These are phyloP conservation scores for Clathrus columnatus DNA, from an alignment of 768 basidiomycete species.

Conservation along the genomic window DNA sequence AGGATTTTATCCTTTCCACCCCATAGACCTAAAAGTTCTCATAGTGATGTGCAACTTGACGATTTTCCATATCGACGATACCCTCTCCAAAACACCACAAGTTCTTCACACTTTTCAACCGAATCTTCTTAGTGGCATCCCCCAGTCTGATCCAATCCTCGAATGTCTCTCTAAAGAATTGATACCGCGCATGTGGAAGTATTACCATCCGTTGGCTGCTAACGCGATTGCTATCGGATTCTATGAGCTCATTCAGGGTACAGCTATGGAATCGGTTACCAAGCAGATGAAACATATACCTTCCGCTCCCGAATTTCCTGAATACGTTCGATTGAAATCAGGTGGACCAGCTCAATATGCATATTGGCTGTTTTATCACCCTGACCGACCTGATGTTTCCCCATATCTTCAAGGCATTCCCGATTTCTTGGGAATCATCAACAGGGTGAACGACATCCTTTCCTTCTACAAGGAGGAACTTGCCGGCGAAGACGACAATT, in stretches of 20 bases:
- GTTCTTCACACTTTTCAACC: neutral
- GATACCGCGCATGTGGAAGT: neutral
- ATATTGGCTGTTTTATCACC: neutral
- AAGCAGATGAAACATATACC: neutral
- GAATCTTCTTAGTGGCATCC: neutral
- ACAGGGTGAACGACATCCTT: neutral
- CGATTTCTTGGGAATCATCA: neutral
- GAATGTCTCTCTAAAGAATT: neutral
- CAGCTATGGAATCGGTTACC: neutral
- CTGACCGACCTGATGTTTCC: neutral
- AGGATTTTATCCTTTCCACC: neutral
- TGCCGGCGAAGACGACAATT: neutral
- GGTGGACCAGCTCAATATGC: neutral
- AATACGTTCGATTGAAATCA: neutral
- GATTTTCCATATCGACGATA: neutral
- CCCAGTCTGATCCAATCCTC: neutral
- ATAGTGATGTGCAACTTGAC: neutral
- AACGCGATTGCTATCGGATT: neutral
- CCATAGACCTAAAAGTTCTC: neutral
- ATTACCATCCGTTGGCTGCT: neutral
- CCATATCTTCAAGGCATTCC: neutral
- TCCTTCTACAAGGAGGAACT: neutral
- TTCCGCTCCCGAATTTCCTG: neutral
- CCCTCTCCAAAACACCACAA: neutral
- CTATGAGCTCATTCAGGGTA: neutral